Percentiles rank a stretch among this genome's conserved stretches.
Evolutionary conservation across 768 basidiomycete species (phyloP).

Genomic region (Amanita exitialis): DNA sequence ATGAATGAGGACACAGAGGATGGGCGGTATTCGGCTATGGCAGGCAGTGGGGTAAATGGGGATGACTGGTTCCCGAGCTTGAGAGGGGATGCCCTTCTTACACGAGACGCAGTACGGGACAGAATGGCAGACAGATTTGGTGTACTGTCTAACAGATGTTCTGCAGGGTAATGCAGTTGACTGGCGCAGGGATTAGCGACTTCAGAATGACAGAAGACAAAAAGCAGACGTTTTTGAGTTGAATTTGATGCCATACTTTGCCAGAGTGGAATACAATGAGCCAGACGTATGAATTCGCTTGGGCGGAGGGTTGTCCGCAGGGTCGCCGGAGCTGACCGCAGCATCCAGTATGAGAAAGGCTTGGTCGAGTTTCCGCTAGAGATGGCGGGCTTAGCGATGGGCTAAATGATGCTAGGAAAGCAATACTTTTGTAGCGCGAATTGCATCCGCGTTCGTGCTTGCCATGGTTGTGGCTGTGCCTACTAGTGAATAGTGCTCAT

Average conservation of each 20-base stretch:
- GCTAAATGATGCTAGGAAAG: constrained; percentile 7
- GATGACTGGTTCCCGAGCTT: constrained; percentile 24
- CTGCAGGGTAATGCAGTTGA: not conserved
- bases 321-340: constrained; percentile 36
- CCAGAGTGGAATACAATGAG: constrained; percentile 67
- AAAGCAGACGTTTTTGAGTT: constrained; percentile 22
- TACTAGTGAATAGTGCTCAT: too few relatives aligned
- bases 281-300: constrained; percentile 42
- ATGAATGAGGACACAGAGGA: constrained; percentile 70
- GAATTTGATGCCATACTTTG: constrained; percentile 64
- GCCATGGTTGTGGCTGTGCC: too few relatives aligned
- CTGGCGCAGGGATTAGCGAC: not conserved
- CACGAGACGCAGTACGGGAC: constrained; percentile 49
- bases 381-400: not conserved
- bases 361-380: constrained; percentile 73
- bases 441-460: constrained; percentile 6
- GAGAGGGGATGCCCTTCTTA: constrained; percentile 40
- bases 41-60: constrained; percentile 19
- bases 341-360: constrained; percentile 65
- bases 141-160: constrained; percentile 36
- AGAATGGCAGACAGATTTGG: constrained; percentile 68
- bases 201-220: not conserved
- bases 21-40: constrained; percentile 61
- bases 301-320: constrained; percentile 29
- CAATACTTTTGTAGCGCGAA: constrained; percentile 36